Base-by-base conservation (phyloP, 208 protist species). In the Trypanosoma rangeli region DNA sequence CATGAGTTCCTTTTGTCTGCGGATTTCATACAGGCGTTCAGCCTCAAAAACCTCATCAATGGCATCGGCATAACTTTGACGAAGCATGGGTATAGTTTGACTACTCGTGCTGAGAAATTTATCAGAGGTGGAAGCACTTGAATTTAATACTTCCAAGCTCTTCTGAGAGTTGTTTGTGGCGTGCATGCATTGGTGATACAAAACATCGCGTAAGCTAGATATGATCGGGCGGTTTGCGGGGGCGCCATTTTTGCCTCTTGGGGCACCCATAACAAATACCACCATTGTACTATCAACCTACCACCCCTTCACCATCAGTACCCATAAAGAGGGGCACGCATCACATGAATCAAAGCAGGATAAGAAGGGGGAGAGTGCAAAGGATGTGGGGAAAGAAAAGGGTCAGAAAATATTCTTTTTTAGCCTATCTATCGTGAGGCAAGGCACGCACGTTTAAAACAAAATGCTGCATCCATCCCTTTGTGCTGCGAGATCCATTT, bases 231-330 rank as follows among this genome's bases (percentile, higher is more conserved):
- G 73, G 31, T 22, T 64, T 26, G 35, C 59, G 3, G 64, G 37
- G 18, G 49, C 24, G 26, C 59, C 73, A 69, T 57, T 56, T 59
- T 63, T 63, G 16, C 55, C 49, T 15, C 73, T 24, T 39, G 73
- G 68, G 1, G 58, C 12, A 13, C 73, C 73, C 65, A 78, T 78
- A 37, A 78, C 1, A 29, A 48, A 78, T 28, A 78, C 62, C 2
- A 62, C 73, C 73, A 78, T 78, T 59, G 42, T 18, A 46, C 13
- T 18, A 16, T 1, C 42, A 46, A 46, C 8, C 15, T 46, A 18
- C 42, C 42, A 18, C 42, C 8, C 42, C 42, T 16, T 18, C 42
- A 1, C 42, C 42, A 46, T 46, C 42, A 3, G 15, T 18, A 18
- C 42, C 15, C 3, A 46, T 46, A 18, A 46, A 46, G 8, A 16